Evolutionary conservation across 345 rosid genomes (phyloP), one percentile per base, ranked within the genome.

Genomic region (Brassica juncea): DNA sequence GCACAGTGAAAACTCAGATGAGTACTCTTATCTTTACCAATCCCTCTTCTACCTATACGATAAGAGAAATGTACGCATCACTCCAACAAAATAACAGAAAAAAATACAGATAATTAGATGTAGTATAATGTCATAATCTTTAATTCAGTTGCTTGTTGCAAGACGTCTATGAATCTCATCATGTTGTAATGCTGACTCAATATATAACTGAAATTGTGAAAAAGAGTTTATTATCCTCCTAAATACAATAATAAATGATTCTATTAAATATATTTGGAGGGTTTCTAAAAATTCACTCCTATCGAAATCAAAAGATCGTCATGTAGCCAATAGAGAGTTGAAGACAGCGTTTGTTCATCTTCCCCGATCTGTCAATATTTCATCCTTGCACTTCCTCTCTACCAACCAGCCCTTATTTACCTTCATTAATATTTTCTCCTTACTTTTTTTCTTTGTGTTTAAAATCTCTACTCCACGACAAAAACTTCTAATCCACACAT

Each of bases 391-490:
- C 72, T 72, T 58, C 60, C 68, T 19, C 55, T 66, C 27, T 63
- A 35, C 72, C 68, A 86, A 79, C 88, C 81, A 19, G 59, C 80
- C 82, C 70, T 67, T 71, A 10, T 75, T 72, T 58, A 55, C 77
- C 77, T 72, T 72, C 77, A 58, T 66, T 78, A 32, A 72, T 57
- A 78, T 78, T 77, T 70, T 70, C 47, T 76, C 62, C 25, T 30
- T 21, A 12, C 39, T 9, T 66, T 16, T 32, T 5, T 6, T 15
- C 21, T 12, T 35, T 8, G 0, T 25, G 21, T 4, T 11, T 64
- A 1, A n/a, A 7, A 66, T 30, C 28, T 35, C 16, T 6, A 52
- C 4, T 49, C 16, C 5, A n/a, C 5, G 57, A 49, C 35, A 32
- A n/a, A 49, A 49, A 49, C 12, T 42, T 8, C 59, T 54, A 54